Evolutionary conservation across 2,329 filamentous ascomycete genomes (phyloP).

Genomic region (Xylariaceae sp.): DNA sequence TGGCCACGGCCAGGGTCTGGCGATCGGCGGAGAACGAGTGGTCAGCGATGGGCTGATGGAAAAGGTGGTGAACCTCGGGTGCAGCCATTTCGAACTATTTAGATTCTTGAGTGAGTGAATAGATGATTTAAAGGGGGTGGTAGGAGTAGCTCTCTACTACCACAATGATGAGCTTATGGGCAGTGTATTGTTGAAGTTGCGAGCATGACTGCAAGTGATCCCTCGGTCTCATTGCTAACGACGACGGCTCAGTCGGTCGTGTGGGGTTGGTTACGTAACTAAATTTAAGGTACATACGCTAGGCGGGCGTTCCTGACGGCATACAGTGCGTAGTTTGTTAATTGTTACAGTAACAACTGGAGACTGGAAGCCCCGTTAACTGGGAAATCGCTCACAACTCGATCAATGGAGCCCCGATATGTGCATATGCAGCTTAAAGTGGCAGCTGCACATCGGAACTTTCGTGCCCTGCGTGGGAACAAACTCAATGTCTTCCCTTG

Average conservation of each 20-base stretch:
- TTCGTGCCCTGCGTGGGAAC: not conserved
- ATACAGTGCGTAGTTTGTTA: not conserved
- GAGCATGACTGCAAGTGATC: not conserved
- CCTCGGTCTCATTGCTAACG: not conserved
- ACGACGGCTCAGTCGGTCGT: not conserved
- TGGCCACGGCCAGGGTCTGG: conserved; percentile 80
- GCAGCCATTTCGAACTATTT: conserved; percentile 56
- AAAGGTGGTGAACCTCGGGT: conserved; percentile 92
- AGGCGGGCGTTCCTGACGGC: too few species aligned
- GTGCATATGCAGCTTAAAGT: not conserved
- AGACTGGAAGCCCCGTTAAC: not conserved
- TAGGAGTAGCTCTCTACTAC: conserved; percentile 99
- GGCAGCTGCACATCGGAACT: not conserved
- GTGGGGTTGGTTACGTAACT: not conserved
- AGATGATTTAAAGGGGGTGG: conserved; percentile 39
- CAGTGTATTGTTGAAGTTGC: not conserved
- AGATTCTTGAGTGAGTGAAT: not conserved
- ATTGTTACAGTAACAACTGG: not conserved
- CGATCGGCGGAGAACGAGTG: conserved; percentile 96
- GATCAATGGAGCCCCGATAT: not conserved
- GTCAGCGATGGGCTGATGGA: conserved; percentile 93
- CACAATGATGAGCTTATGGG: conserved; percentile 36
- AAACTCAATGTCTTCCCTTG: not conserved
- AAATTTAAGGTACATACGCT: not conserved
- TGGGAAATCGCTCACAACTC: not conserved